Evolutionary conservation across 495 filamentous ascomycete species (phyloP).

Genomic region (Amniculicola lignicola): DNA sequence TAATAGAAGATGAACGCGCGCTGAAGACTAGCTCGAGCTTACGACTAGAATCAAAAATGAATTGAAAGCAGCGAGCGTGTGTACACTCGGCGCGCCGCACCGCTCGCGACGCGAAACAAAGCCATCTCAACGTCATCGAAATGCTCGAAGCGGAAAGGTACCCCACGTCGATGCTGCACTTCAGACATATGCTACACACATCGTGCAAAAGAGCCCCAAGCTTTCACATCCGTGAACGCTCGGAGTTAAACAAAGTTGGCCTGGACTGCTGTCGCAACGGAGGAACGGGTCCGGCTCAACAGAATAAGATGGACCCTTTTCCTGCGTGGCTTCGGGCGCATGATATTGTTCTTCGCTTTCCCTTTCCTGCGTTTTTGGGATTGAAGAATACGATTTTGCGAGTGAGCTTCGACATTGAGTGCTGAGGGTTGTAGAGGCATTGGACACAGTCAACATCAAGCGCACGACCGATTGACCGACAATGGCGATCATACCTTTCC

Average conservation of each 20-base stretch:
- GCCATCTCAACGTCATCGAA: constrained; percentile 24
- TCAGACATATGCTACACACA: constrained; percentile 28
- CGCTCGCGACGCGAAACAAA: no score
- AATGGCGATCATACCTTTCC: constrained; percentile 31
- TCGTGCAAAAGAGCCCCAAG: background rate
- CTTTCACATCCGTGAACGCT: no score
- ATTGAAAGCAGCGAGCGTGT: no score
- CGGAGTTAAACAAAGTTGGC: no score
- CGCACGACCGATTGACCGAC: background rate
- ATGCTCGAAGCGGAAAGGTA: constrained; percentile 28
- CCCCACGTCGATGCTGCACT: constrained; percentile 27
- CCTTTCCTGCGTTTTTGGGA: no score
- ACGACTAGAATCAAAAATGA: no score
- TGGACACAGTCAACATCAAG: background rate
- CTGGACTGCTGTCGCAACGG: no score
- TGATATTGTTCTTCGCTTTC: background rate
- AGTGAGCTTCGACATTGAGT: background rate
- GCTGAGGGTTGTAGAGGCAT: background rate
- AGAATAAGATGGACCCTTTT: background rate
- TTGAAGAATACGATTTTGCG: no score
- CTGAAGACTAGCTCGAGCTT: no score
- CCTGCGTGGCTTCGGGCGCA: background rate
- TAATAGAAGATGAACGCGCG: no score
- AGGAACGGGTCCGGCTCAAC: background rate
- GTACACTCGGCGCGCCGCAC: no score